Conservation (phyloP, 2,329 filamentous ascomycete species). For the Penicillium sp. region DNA sequence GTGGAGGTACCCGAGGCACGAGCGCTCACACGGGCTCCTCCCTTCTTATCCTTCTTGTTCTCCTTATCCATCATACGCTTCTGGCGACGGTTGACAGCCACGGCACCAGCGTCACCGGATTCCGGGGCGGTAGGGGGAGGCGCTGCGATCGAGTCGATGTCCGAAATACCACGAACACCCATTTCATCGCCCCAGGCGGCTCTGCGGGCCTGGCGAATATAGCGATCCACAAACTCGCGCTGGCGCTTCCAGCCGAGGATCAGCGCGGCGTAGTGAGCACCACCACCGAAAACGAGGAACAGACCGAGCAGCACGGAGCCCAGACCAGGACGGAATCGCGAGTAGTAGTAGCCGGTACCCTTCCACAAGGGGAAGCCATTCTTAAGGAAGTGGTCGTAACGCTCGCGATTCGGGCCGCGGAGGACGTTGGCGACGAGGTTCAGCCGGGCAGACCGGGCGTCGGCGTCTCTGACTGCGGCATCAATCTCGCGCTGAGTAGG, state of each 20-base stretch:
- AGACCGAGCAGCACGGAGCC: constrained; percentile 79
- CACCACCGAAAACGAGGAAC: constrained; percentile 79
- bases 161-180: constrained; percentile 64
- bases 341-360: constrained; percentile 98
- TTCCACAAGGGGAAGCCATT: constrained; percentile 97
- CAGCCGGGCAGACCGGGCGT: constrained; percentile 78
- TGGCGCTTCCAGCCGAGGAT: constrained; percentile 87
- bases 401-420: constrained; percentile 72
- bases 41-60: constrained; percentile 62
- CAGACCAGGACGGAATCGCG: constrained; percentile 84
- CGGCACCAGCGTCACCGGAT: constrained; percentile 49
- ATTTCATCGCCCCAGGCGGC: constrained; percentile 86
- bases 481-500: constrained; percentile 73
- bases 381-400: constrained; percentile 90
- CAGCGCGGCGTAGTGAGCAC: constrained; percentile 79
- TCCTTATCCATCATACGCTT: constrained; percentile 86
- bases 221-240: constrained; percentile 84
- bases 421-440: constrained; percentile 84
- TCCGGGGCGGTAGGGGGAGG: constrained; percentile 46
- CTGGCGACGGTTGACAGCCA: constrained; percentile 77
- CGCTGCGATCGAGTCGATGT: constrained; percentile 48
- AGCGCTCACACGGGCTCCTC: constrained; percentile 31
- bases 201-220: constrained; percentile 83
- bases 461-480: constrained; percentile 74
- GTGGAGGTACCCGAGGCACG: constrained; percentile 49